Evolutionary conservation across 352 stramenopile species (phyloP), one percentile per base, ranked within the genome.

Genomic region (Pythium aristosporum): DNA sequence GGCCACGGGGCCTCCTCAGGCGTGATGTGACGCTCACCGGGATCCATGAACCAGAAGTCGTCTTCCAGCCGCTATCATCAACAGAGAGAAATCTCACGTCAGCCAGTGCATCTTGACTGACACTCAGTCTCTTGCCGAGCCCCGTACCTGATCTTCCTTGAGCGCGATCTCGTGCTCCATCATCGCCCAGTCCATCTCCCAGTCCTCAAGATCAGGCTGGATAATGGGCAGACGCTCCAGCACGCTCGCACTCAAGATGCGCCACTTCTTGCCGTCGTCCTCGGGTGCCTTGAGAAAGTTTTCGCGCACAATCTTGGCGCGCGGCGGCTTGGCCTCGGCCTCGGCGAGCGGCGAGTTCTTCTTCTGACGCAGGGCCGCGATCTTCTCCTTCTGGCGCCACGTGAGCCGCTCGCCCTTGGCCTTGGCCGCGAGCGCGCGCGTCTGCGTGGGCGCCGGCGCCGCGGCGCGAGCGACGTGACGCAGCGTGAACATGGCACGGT

Each of bases 31-130:
- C 65, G 78, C 34, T 80, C 67, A 3, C 85, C 85, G 2, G 85
- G 80, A 61, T 94, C 85, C 74, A 88, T 88, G 72, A 90, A 91
- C 85, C 85, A 94, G 57, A 94, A 94, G 48, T 88, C 83, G 39
- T 92, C 81, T 44, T 91, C 82, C 34, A 94, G 48, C 44, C 85
- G 73, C 82, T 76, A 47, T 10, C 41, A 21, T 52, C n/a, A 7
- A 41, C 16, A 18, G 9, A 46, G 39, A 1, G 5, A 28, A 32
- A 42, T n/a, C 51, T 21, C 12, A 32, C 30, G 23, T 55, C 44
- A 49, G 16, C 13, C 12, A 10, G 5, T 21, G 39, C 13, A 30
- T 30, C 25, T 30, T 5, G 25, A 30, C 25, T 5, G 25, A 30
- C 3, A 30, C 3, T 30, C 25, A 30, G 25, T 30, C 25, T 30